These are phyloP conservation scores for Multifurca ochricompacta DNA, from an alignment of 768 basidiomycete species.

Conservation along the genomic window DNA sequence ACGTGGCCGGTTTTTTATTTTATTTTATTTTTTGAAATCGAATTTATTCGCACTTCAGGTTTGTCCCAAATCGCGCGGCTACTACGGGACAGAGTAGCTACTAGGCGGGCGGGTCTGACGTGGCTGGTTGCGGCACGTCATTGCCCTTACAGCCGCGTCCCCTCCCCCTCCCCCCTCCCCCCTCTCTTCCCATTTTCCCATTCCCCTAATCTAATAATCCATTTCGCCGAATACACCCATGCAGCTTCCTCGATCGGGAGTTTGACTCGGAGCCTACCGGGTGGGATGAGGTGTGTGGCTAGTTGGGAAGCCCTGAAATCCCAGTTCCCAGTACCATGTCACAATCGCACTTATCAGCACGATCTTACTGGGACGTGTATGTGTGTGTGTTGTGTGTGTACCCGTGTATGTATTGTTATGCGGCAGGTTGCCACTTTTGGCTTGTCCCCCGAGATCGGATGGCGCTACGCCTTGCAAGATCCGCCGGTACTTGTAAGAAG, in stretches of 20 bases:
- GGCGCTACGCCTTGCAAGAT: slow-evolving; percentile 16
- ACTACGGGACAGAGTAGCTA: too few species aligned
- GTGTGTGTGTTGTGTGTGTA: slow-evolving; percentile 1
- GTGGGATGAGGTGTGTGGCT: slow-evolving; percentile 2
- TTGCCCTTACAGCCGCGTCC: background rate
- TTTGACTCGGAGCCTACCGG: slow-evolving; percentile 5
- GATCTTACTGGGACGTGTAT: slow-evolving; percentile 17
- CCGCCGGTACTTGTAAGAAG: slow-evolving; percentile 11
- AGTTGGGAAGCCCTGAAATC: background rate
- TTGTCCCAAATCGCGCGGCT: too few species aligned
- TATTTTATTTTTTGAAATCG: too few species aligned
- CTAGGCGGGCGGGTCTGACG: too few species aligned
- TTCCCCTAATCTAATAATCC: background rate
- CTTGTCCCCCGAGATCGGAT: slow-evolving; percentile 1
- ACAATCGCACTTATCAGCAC: slow-evolving; percentile 14
- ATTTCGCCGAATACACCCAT: background rate
- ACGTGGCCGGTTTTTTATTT: too few species aligned
- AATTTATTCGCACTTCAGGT: too few species aligned
- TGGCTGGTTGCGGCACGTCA: slow-evolving; percentile 13
- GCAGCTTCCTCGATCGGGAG: slow-evolving; percentile 11
- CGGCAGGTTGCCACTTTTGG: slow-evolving; percentile 6
- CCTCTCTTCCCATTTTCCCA: background rate
- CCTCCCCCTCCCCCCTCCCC: background rate
- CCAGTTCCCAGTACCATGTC: slow-evolving; percentile 5
- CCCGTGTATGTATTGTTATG: background rate